Base-by-base conservation (phyloP, 495 filamentous ascomycete species). In the Trichocladium antarcticum region DNA sequence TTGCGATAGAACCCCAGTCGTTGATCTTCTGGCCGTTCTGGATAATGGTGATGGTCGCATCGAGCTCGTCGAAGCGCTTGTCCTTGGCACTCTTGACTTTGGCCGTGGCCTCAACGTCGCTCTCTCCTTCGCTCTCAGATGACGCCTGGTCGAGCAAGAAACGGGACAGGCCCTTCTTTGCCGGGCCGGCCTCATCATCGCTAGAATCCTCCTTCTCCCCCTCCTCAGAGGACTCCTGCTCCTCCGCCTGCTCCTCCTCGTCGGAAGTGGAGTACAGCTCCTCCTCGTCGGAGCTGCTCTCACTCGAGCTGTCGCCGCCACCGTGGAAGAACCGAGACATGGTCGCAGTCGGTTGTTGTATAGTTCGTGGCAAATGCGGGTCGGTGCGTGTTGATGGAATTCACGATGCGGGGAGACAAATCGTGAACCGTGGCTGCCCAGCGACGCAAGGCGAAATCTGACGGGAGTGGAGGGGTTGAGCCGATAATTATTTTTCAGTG, bases 261-360 rank as follows among this genome's bases (percentile, higher is more conserved):
- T 82, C 83, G 55, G 79, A 78, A 57, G 79, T 81, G 62, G 80
- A 82, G 77, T 90, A 89, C 65, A 93, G 76, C 70, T 90, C 85
- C 72, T 89, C 84, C 69, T 95, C 90, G 63, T 93, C 88, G 53
- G 84, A 85, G 63, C 85, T 93, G 65, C 77, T 79, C 67, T 80
- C 80, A 57, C 75, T 71, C 60, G 86, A 92, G 70, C 88, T 89
- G 75, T 88, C 89, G 71, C 87, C 85, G 67, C 83, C 84, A 58
- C 82, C 82, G 69, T 87, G 84, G 79, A 97, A 97, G 74, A 98
- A 98, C 66, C 90, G 85, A 79, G 92, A 97, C 83, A 88, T 89
- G 47, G 54, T 81, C 62, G 54, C 59, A 45, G 31, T 58, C 37
- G 19, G 42, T 53, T 37, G 41, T 38, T 44, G 27, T 11, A 15